Conservation (phyloP, 169 alveolate species). For the Cryptosporidium sp. region DNA sequence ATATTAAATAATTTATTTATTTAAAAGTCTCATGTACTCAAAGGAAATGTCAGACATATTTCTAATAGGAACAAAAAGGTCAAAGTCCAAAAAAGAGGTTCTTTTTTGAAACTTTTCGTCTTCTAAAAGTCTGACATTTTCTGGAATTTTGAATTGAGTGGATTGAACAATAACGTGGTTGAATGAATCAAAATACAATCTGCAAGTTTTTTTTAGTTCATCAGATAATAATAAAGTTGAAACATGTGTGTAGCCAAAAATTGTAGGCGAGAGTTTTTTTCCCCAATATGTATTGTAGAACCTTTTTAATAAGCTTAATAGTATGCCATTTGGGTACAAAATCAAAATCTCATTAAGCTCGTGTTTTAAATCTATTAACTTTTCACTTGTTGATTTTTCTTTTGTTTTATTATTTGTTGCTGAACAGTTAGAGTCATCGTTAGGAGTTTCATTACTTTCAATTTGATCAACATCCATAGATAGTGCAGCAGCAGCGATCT, state of each 20-base stretch:
- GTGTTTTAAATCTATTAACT: background rate
- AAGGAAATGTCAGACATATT: constrained; percentile 24
- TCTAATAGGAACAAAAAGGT: background rate
- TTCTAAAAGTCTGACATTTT: constrained; percentile 35
- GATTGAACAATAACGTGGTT: constrained; percentile 52
- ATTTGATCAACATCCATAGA: constrained; percentile 12
- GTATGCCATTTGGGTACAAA: constrained; percentile 40
- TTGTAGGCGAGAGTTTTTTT: constrained; percentile 53
- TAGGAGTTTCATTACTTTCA: background rate
- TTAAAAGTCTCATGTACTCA: constrained; percentile 28
- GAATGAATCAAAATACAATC: constrained; percentile 28
- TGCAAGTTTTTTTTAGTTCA: constrained; percentile 22
- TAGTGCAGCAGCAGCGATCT: constrained; percentile 42
- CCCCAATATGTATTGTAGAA: constrained; percentile 30
- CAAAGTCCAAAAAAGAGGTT: background rate
- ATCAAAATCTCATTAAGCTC: constrained; percentile 21
- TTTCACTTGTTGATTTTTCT: background rate
- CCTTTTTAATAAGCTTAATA: constrained; percentile 37
- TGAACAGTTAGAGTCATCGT: background rate
- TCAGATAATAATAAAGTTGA: constrained; percentile 43
- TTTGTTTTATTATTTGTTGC: background rate
- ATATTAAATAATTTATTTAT: background rate
- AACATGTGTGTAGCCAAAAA: constrained; percentile 41
- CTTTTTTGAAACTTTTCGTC: background rate
- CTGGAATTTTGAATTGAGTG: constrained; percentile 20